phyloP scores from a whole-genome alignment of 2,329 filamentous ascomycete genomes.

The Dactylellina drechsleri region DNA sequence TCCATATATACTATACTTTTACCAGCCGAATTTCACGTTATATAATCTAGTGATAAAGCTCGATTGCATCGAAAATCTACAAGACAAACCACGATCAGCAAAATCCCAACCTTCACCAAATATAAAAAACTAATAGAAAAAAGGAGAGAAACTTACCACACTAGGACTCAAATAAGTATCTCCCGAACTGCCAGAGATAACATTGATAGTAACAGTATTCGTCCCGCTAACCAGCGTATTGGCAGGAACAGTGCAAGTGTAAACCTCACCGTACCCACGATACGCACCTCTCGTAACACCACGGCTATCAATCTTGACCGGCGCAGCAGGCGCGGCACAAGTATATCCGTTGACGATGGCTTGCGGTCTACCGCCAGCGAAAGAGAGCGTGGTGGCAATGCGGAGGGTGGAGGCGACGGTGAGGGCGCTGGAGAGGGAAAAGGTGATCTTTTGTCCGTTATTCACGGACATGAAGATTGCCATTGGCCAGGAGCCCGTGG shows the following conservation, averaged over 20 bases:
- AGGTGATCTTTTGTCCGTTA: conserved; percentile 32
- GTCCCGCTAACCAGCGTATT: conserved; percentile 69
- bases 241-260: conserved; percentile 70
- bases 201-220: conserved; percentile 72
- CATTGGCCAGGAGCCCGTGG: conserved; percentile 68
- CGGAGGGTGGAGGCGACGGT: conserved; percentile 68
- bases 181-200: conserved; percentile 70
- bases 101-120: too few species aligned
- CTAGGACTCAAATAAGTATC: conserved; percentile 69
- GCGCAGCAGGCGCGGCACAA: conserved; percentile 65
- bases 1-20: background rate
- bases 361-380: conserved; percentile 70
- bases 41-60: conserved; percentile 19
- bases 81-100: background rate
- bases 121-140: conserved; percentile 18
- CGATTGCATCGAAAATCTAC: conserved; percentile 34
- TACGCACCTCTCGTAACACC: conserved; percentile 75
- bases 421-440: conserved; percentile 73
- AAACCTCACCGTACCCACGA: conserved; percentile 72
- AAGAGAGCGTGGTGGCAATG: conserved; percentile 73
- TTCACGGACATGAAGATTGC: conserved; percentile 68
- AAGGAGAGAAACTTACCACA: conserved; percentile 52
- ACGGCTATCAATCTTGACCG: conserved; percentile 72
- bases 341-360: conserved; percentile 66
- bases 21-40: too few species aligned